Base-by-base conservation (phyloP, 805 yeast species). In the Kodamaea nitidulidarum region DNA sequence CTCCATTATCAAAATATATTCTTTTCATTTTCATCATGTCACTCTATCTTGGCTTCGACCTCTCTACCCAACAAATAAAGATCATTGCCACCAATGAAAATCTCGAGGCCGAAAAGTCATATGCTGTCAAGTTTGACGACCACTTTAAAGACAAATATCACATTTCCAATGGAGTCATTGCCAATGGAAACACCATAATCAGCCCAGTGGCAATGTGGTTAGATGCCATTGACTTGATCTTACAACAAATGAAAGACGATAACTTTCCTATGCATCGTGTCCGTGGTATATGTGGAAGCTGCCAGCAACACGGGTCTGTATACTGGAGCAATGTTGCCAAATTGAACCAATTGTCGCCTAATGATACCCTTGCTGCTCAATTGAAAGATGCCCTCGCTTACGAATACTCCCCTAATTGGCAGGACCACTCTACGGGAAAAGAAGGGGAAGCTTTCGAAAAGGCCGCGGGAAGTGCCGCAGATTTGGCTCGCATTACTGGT, bases 241-340 rank as follows among this genome's bases (percentile, higher is more conserved):
- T 88, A 41, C 59, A 49, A 9, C 61, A 65, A 54, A 73, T 82
- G 79, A 56, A 65, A 45, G 34, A 52, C 1, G 75, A 73, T 22
- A 50, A 58, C 1, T 78, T 86, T 49, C 84, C 82, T 6, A 77
- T 88, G 49, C 50, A 60, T 2, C 52, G 61, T 28, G 88, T 88
- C 11, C 67, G 51, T 29, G 88, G 84, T 1, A 73, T 88, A 36
- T 74, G 84, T 32, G 96, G 96, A 0, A 87, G 95, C 0, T 84
- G 95, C 41, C 96, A 88, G 61, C 96, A 88, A 54, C 96, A 88
- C 54, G 96, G 96, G 0, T 83, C 95, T 2, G 88, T 90, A 2
- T 88, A 69, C 54, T 86, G 95, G 91, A 71, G 86, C 1, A 16
- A 59, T 4, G 49, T 62, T 6, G 81, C 85, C 0, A 57, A 61